Percentiles rank a stretch among this genome's conserved stretches.
Conservation (phyloP, 148 eudicot genomes). For the Chenopodium formosanum region DNA sequence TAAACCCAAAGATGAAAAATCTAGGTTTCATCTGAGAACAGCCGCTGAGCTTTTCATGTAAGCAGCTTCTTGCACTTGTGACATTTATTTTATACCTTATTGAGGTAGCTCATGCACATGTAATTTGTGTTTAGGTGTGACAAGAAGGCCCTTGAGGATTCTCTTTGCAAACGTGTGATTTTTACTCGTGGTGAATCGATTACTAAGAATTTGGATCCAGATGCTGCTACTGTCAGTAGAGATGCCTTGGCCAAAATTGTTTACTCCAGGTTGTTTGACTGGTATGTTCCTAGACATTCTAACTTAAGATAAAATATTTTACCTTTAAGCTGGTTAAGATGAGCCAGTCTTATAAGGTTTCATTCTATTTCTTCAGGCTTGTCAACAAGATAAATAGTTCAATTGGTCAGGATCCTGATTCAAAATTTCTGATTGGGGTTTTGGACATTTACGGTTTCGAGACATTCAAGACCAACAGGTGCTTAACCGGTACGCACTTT, state of each 20-base stretch:
- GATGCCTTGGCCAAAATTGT: constrained; percentile 92
- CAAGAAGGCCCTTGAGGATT: constrained; percentile 85
- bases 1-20: constrained; percentile 76
- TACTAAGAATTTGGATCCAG: constrained; percentile 74
- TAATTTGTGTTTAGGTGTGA: constrained; percentile 66
- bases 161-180: constrained; percentile 91
- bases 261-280: constrained; percentile 87
- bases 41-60: constrained; percentile 82
- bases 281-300: constrained; percentile 44
- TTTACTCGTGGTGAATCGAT: constrained; percentile 91
- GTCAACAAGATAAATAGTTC: constrained; percentile 93
- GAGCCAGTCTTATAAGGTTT: constrained; percentile 1
- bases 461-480: constrained; percentile 99
- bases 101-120: background rate
- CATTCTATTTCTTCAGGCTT: constrained; percentile 53
- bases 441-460: constrained; percentile 97
- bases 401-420: constrained; percentile 93
- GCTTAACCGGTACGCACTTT: constrained; percentile 99
- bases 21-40: constrained; percentile 71
- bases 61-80: constrained; percentile 20
- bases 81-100: background rate
- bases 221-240: constrained; percentile 72
- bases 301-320: background rate
- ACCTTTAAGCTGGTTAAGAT: background rate
- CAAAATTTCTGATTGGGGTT: constrained; percentile 80